Conservation (phyloP, 2,329 filamentous ascomycete species). For the Myriangium duriaei region DNA sequence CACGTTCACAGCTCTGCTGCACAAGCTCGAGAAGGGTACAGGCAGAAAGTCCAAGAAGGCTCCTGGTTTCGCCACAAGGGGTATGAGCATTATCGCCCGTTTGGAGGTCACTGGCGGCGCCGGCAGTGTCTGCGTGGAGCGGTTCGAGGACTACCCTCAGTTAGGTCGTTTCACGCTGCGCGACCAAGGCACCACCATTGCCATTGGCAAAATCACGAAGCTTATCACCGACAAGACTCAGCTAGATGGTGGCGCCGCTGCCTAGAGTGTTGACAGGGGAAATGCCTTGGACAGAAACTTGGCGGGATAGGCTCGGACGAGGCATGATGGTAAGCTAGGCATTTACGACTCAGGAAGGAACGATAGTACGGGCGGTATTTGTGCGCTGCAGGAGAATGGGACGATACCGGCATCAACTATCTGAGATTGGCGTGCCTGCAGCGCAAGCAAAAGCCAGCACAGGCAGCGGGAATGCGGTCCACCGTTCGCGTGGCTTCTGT, state of each 20-base stretch:
- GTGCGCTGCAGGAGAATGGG: too few species aligned
- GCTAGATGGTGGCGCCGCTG: slow-evolving; percentile 12
- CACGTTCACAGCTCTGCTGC: slow-evolving; percentile 74
- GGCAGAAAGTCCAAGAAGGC: slow-evolving; percentile 84
- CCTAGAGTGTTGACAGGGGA: not conserved
- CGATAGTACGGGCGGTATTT: too few species aligned
- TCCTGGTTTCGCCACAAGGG: slow-evolving; percentile 76
- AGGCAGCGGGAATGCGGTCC: too few species aligned
- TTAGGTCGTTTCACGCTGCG: slow-evolving; percentile 80
- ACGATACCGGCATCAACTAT: too few species aligned
- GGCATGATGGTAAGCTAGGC: too few species aligned
- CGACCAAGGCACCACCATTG: slow-evolving; percentile 96
- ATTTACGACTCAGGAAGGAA: too few species aligned
- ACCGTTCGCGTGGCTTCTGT: too few species aligned
- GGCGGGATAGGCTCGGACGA: too few species aligned
- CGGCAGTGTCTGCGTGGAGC: slow-evolving; percentile 81
- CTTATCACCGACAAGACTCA: slow-evolving; percentile 43
- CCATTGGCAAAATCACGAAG: slow-evolving; percentile 98
- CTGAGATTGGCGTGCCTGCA: too few species aligned
- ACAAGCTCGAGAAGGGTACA: slow-evolving; percentile 93
- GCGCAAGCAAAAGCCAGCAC: too few species aligned
- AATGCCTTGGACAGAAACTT: not conserved
- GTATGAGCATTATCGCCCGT: slow-evolving; percentile 78
- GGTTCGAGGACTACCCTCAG: slow-evolving; percentile 91
- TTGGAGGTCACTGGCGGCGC: slow-evolving; percentile 77